Base-by-base conservation (phyloP, 257 asterid species). In the Ophiorrhiza pumila region DNA sequence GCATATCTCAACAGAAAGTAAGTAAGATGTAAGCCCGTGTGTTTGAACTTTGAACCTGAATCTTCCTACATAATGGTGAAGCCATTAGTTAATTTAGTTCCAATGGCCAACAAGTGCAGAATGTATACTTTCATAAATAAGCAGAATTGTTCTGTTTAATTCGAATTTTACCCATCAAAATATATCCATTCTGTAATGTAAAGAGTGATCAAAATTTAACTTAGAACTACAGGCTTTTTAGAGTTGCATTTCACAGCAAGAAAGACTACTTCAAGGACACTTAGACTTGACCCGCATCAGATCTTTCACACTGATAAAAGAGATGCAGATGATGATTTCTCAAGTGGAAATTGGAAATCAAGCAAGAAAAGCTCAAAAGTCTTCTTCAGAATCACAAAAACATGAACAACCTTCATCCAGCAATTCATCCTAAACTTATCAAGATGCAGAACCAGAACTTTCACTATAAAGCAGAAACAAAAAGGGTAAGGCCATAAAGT, bases 221-320 rank as follows among this genome's bases (percentile, higher is more conserved):
- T 46, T 46, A 61, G 29, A 61, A 61, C 46, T 35, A 17, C 67
- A 34, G n/a, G 6, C 67, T 63, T 22, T 62, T 63, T 32, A 61
- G 10, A 1, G 45, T 22, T 59, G 9, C 10, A 61, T 34, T 61
- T 18, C 18, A 32, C n/a, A 18, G 13, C 41, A 60, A 60, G 66
- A 13, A 55, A n/a, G 9, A 3, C 25, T 56, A 34, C 3, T 22
- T 29, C 20, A 10, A 3, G 14, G 1, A 17, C 13, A 31, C 4
- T 4, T 32, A 35, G n/a, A 12, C 39, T 34, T 34, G 46, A 34
- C 25, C 14, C 32, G 65, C 65, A 9, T 29, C 27, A 49, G 3
- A 8, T 47, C 22, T 39, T 22, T 15, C 0, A 1, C 52, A 34
- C 8, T 2, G 12, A 14, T 7, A 20, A 47, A 31, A 29, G 18